Conservation (phyloP, 805 yeast species). For the Saturnispora sanitii region DNA sequence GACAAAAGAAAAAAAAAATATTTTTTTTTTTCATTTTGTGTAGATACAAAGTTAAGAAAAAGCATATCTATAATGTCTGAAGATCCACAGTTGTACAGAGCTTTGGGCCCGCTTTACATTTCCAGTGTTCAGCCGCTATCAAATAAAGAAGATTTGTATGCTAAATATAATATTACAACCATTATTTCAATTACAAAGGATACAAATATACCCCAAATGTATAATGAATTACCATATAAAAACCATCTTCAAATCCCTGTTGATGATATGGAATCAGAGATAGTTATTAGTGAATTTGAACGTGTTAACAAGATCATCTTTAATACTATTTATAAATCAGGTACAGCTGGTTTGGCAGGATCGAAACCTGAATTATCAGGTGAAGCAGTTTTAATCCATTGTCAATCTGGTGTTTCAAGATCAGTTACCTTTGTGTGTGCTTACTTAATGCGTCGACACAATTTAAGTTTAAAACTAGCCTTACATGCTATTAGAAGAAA, state of each 20-base stretch:
- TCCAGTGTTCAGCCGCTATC: slow-evolving; percentile 64
- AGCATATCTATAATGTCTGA: slow-evolving; percentile 5
- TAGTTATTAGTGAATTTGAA: slow-evolving; percentile 55
- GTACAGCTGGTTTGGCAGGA: slow-evolving; percentile 9
- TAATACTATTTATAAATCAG: slow-evolving; percentile 40
- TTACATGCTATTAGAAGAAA: slow-evolving; percentile 66
- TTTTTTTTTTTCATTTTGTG: background rate
- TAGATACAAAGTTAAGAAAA: too few relatives aligned
- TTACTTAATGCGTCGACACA: slow-evolving; percentile 43
- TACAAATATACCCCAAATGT: slow-evolving; percentile 43
- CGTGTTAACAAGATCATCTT: slow-evolving; percentile 59
- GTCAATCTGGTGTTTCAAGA: slow-evolving; percentile 44
- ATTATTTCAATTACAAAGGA: slow-evolving; percentile 60
- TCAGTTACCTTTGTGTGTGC: slow-evolving; percentile 38
- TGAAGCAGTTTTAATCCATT: slow-evolving; percentile 34
- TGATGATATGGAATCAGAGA: slow-evolving; percentile 60
- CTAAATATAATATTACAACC: slow-evolving; percentile 52
- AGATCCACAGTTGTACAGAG: slow-evolving; percentile 32
- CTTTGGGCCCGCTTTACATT: slow-evolving; percentile 72
- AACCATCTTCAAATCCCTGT: slow-evolving; percentile 50
- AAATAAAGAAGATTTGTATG: slow-evolving; percentile 40
- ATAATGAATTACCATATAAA: slow-evolving; percentile 33
- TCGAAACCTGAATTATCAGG: slow-evolving; percentile 16
- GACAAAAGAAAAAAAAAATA: background rate
- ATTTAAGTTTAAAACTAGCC: slow-evolving; percentile 50